Evolutionary conservation across 208 protist species (phyloP).

Genomic region (Crithidia sp.): DNA sequence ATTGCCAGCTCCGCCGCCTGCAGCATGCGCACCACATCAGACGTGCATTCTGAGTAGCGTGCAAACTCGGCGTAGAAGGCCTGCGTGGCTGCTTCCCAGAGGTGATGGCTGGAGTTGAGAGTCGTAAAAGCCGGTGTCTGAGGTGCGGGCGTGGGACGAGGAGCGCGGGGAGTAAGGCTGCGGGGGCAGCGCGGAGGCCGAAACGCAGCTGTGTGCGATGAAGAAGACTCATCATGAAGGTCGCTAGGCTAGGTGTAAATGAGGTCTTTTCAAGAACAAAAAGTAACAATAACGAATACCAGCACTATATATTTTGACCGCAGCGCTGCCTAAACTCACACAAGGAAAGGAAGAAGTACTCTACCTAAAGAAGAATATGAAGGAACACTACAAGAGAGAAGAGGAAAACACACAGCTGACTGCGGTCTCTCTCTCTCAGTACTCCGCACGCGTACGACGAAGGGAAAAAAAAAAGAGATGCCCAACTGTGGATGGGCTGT

Average conservation of each 20-base stretch:
- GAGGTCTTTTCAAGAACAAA: background rate
- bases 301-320: too few species aligned
- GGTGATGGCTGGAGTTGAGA: conserved; percentile 14
- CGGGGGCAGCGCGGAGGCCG: background rate
- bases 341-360: too few species aligned
- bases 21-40: conserved; percentile 13
- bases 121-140: background rate
- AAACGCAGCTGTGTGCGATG: background rate
- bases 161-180: background rate
- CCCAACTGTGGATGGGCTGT: too few species aligned
- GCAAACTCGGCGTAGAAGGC: conserved; percentile 31
- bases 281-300: background rate
- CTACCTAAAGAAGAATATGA: too few species aligned
- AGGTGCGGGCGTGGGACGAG: too few species aligned
- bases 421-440: too few species aligned
- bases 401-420: too few species aligned
- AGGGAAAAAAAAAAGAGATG: too few species aligned
- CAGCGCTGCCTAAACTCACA: too few species aligned
- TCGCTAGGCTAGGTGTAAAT: too few species aligned
- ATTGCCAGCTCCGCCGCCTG: conserved; percentile 42
- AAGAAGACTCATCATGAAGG: background rate
- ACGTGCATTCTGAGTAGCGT: conserved; percentile 3
- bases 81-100: conserved; percentile 40
- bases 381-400: too few species aligned
- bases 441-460: too few species aligned